Conservation (phyloP, 2,329 filamentous ascomycete genomes). For the Fusarium chaquense region DNA sequence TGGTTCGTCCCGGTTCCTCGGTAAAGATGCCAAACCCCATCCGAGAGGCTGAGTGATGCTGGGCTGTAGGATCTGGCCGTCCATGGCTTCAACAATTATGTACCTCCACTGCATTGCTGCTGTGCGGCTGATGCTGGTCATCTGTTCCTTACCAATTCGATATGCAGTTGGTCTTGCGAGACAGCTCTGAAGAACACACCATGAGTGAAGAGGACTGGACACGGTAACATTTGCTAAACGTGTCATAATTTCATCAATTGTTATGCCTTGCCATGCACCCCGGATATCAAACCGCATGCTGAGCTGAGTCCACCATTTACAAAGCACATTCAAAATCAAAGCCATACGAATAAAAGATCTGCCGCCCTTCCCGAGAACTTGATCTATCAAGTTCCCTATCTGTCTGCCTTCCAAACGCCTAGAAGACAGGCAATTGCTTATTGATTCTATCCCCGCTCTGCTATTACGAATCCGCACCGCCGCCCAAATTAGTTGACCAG, state of each 20-base stretch:
- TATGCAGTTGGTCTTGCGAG: neutral
- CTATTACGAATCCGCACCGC: neutral
- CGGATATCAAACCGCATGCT: slow-evolving; percentile 38
- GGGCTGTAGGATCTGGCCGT: slow-evolving; percentile 10
- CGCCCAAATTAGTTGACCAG: neutral
- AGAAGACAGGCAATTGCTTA: slow-evolving; percentile 18
- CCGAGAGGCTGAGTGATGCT: slow-evolving; percentile 14
- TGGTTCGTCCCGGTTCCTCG: slow-evolving; percentile 17
- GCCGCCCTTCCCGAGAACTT: slow-evolving; percentile 19
- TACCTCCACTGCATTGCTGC: slow-evolving; percentile 1
- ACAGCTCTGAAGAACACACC: neutral
- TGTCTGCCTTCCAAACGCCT: slow-evolving; percentile 19
- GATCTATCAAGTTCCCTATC: slow-evolving; percentile 6
- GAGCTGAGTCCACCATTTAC: slow-evolving; percentile 36
- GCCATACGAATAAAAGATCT: slow-evolving; percentile 31
- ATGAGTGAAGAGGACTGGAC: neutral
- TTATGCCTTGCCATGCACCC: slow-evolving; percentile 29
- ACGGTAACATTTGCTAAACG: neutral
- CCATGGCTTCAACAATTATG: neutral
- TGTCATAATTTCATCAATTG: slow-evolving; percentile 31
- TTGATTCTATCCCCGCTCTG: slow-evolving; percentile 10
- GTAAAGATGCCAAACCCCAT: slow-evolving; percentile 2
- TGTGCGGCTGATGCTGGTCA: slow-evolving; percentile 4
- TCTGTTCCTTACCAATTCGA: neutral
- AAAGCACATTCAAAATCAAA: slow-evolving; percentile 41